Conservation (phyloP, 106 monocot species). For the Apostasia ramifera region DNA sequence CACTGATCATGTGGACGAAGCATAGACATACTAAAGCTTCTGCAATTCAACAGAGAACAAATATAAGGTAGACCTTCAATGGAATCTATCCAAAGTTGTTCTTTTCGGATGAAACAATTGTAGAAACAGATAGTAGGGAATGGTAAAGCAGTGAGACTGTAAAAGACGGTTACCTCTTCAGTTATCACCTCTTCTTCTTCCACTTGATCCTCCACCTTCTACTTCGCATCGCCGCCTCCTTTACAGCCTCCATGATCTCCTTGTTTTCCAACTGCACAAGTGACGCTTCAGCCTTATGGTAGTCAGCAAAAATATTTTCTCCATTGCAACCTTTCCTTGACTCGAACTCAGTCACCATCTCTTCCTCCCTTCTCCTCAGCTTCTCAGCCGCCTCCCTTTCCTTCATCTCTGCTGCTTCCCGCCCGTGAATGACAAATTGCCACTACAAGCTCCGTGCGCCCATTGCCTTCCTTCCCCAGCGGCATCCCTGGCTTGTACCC, state of each 20-base stretch:
- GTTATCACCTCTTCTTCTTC: slow-evolving; percentile 35
- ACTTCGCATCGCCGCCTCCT: slow-evolving; percentile 21
- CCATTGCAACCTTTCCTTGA: slow-evolving; percentile 57
- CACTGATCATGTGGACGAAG: too few relatives aligned
- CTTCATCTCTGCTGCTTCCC: slow-evolving; percentile 45
- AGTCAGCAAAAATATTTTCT: slow-evolving; percentile 44
- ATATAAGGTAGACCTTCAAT: too few relatives aligned
- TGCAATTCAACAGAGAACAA: too few relatives aligned
- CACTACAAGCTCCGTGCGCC: slow-evolving; percentile 55
- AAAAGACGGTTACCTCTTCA: slow-evolving; percentile 75
- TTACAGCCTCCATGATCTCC: slow-evolving; percentile 43
- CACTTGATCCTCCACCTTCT: slow-evolving; percentile 17
- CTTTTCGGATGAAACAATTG: too few relatives aligned
- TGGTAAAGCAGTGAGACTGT: too few relatives aligned
- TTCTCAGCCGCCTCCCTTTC: slow-evolving; percentile 44
- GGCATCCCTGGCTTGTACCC: slow-evolving; percentile 67
- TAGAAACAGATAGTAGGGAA: too few relatives aligned
- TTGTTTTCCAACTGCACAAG: slow-evolving; percentile 80
- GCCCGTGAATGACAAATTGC: slow-evolving; percentile 80
- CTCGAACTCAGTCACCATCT: slow-evolving; percentile 65
- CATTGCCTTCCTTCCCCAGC: slow-evolving; percentile 50
- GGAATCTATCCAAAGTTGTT: too few relatives aligned
- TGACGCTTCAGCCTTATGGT: slow-evolving; percentile 69
- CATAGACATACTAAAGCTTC: neutral
- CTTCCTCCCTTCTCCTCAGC: slow-evolving; percentile 37